A percentile compares a stretch with the other conserved stretches of the same genome.
Evolutionary conservation across 345 rosid species (phyloP).

Genomic region (Camelina hispida): DNA sequence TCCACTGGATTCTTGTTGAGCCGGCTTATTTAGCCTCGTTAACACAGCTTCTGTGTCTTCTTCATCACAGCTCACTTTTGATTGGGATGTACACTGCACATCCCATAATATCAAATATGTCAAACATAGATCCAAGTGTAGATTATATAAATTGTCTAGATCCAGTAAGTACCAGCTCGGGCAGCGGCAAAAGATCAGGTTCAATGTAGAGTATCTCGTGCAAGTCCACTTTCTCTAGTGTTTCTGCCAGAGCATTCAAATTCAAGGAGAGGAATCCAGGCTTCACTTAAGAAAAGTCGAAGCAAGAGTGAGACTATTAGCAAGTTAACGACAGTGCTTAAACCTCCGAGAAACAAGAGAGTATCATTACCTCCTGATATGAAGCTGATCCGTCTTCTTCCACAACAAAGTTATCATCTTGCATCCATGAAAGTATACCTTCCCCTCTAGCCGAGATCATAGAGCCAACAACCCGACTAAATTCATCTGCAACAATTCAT

Average conservation of each 20-base stretch:
- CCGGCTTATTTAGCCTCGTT: conserved; percentile 34
- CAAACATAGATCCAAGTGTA: conserved; percentile 9
- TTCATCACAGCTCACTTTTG: conserved; percentile 28
- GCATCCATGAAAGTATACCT: conserved; percentile 68
- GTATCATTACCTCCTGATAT: conserved; percentile 58
- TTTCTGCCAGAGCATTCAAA: conserved; percentile 66
- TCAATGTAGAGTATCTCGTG: conserved; percentile 75
- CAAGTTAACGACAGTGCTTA: neutral
- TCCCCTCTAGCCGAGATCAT: conserved; percentile 81
- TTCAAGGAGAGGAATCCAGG: conserved; percentile 69
- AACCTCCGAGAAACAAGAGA: neutral
- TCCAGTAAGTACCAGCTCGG: conserved; percentile 58
- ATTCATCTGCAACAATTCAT: conserved; percentile 56
- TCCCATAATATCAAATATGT: conserved; percentile 23
- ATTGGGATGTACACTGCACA: conserved; percentile 43
- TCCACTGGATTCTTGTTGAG: conserved; percentile 34
- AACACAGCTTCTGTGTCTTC: conserved; percentile 25
- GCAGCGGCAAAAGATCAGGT: conserved; percentile 60
- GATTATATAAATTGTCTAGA: neutral
- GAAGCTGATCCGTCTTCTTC: conserved; percentile 58
- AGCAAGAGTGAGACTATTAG: neutral
- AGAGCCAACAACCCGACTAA: conserved; percentile 52
- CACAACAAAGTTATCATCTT: conserved; percentile 67
- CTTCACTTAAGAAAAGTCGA: conserved; percentile 42
- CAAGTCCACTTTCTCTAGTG: conserved; percentile 66